Base-by-base conservation (phyloP, 805 yeast species). In the Sugiyamaella valdiviana region DNA sequence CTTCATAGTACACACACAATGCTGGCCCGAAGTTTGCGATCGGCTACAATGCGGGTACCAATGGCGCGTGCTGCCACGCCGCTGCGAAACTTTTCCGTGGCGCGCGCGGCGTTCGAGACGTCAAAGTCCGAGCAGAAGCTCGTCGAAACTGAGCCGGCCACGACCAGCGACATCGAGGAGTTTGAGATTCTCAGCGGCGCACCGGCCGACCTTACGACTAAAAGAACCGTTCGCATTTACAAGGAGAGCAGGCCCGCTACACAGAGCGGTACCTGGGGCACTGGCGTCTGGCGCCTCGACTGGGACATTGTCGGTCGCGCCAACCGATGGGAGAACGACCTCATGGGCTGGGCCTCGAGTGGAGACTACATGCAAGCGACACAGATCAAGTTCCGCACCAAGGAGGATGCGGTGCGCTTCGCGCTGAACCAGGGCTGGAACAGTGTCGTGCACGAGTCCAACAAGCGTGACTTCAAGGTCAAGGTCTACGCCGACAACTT, bases 381-480 rank as follows among this genome's bases (percentile, higher is more conserved):
- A 6, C 77, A 77, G 62, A 67, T 86, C 73, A 80, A 80, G 63
- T 86, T 86, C 64, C 83, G 80, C 61, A 71, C 81, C 45, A 81
- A 78, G 66, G 91, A 86, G 42, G 77, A 85, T 37, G 95, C 95
- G 32, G 71, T 83, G 51, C 76, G 77, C 49, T 86, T 86, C 66
- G 95, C 95, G 9, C 77, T 79, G 56, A 82, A 85, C 51, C 91
- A 86, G 65, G 95, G 91, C 21, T 86, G 93, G 91, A 81, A 82
- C 56, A 85, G 79, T 63, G 83, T 82, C 60, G 78, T 86, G 51
- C 87, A 83, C 65, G 93, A 85, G 66, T 95, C 95, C 48, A 82
- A 85, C 63, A 70, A 71, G 60, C 81, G 88, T 63, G 79, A 75
- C 51, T 83, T 86, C 70, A 76, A 80, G 63, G 77, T 76, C 74